Evolutionary conservation across 1,284 basidiomycete genomes (phyloP).

Genomic region (Ganoderma lucidum): DNA sequence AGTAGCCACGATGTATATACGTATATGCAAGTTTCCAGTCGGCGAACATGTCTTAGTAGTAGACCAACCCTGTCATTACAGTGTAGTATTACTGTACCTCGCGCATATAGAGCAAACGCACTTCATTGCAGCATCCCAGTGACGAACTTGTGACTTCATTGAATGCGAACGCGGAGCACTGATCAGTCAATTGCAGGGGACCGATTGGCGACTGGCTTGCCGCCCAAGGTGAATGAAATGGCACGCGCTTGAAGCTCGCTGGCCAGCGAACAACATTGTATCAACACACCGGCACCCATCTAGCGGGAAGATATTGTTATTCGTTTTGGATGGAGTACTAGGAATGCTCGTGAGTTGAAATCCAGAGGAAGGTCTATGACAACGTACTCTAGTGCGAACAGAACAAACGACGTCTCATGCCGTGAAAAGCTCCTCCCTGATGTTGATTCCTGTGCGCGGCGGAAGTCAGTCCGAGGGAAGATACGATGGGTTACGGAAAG

Average conservation of each 20-base stretch:
- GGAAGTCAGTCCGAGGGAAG: background rate
- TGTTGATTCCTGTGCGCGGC: constrained; percentile 37
- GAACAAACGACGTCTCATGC: constrained; percentile 32
- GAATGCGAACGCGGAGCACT: background rate
- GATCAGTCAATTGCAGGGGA: background rate
- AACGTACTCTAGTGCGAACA: constrained; percentile 29
- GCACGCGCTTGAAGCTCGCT: background rate
- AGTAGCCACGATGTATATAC: background rate
- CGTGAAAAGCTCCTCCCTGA: constrained; percentile 43
- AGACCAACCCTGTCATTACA: constrained; percentile 4
- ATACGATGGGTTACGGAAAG: background rate
- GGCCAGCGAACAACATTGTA: background rate
- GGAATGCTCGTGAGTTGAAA: background rate
- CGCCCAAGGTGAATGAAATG: background rate
- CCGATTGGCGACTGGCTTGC: background rate
- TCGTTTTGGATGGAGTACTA: constrained; percentile 26
- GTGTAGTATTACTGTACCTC: background rate
- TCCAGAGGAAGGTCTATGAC: background rate
- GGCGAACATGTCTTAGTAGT: constrained; percentile 10
- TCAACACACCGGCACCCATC: constrained; percentile 14
- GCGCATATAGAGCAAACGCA: background rate
- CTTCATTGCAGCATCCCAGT: background rate
- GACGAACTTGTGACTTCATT: background rate
- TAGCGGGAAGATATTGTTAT: constrained; percentile 22
- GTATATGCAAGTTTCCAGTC: background rate